Percentiles rank a stretch among this genome's conserved stretches.
These are phyloP conservation scores for Dendrobium chrysotoxum DNA, from an alignment of 106 monocot genomes.

Conservation along the genomic window DNA sequence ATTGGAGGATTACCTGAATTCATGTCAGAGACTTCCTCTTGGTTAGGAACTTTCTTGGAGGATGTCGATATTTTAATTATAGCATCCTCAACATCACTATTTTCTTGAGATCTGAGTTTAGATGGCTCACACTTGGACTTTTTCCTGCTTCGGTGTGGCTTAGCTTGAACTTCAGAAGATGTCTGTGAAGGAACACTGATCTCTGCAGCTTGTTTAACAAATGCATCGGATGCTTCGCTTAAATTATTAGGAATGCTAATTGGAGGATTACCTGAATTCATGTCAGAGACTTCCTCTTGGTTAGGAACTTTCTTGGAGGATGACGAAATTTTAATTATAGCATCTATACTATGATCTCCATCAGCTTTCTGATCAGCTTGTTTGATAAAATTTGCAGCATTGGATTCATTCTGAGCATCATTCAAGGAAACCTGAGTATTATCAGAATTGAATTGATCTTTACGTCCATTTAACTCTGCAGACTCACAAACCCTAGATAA, in stretches of 20 bases:
- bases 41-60: neutral
- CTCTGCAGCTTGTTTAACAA: neutral
- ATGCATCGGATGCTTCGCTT: neutral
- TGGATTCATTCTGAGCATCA: neutral
- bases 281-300: neutral
- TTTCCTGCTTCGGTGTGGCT: neutral
- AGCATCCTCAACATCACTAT: too few relatives aligned
- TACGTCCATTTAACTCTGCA: neutral
- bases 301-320: neutral
- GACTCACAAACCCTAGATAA: neutral
- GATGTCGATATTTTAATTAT: neutral
- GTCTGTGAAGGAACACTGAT: neutral
- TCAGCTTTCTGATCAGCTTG: neutral
- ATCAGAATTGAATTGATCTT: neutral
- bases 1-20: slow-evolving; percentile 2
- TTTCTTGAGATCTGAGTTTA: neutral
- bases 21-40: neutral
- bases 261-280: slow-evolving; percentile 2
- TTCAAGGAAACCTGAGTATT: neutral
- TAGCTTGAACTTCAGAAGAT: slow-evolving; percentile 5
- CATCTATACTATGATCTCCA: neutral
- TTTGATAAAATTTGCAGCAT: neutral
- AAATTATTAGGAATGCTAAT: neutral
- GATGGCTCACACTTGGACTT: neutral
- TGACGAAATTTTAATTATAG: neutral